Percentiles rank a stretch among this genome's conserved stretches.
Conservation (phyloP, 352 stramenopile genomes). For the Pythium plurisporium region DNA sequence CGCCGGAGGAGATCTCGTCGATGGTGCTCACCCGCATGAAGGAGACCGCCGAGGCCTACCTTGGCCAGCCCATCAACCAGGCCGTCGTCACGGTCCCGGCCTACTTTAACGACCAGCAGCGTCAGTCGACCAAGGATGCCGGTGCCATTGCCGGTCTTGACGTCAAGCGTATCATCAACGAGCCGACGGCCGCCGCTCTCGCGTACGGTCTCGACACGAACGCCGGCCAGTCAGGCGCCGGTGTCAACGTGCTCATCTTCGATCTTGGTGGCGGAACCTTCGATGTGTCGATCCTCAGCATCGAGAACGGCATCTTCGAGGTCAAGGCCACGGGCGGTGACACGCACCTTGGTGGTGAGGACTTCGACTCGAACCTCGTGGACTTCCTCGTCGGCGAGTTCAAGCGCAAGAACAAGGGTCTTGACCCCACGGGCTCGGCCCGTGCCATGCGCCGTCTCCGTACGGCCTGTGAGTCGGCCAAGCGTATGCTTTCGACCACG, state of each 20-base stretch:
- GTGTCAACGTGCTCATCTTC: conserved; percentile 76
- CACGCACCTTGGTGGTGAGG: conserved; percentile 98
- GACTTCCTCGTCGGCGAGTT: conserved; percentile 99
- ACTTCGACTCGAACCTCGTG: conserved; percentile 99
- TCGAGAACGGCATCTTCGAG: conserved; percentile 98
- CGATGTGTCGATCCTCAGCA: not conserved
- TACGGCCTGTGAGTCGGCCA: conserved; percentile 96
- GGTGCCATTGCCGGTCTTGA: conserved; percentile 20
- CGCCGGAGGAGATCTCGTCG: conserved; percentile 58
- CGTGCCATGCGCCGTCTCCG: conserved; percentile 95
- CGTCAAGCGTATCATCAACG: conserved; percentile 82
- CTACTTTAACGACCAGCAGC: conserved; percentile 31
- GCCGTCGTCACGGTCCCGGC: conserved; percentile 33
- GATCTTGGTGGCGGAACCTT: not conserved
- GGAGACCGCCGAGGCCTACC: conserved; percentile 37
- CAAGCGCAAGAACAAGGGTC: conserved; percentile 95
- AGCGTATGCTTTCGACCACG: conserved; percentile 96
- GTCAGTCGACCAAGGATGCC: conserved; percentile 29
- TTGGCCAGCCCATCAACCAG: conserved; percentile 33
- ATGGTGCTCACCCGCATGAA: conserved; percentile 56
- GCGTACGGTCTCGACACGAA: conserved; percentile 85
- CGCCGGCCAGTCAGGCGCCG: conserved; percentile 87
- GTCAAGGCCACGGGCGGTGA: conserved; percentile 99
- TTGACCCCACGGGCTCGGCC: conserved; percentile 94
- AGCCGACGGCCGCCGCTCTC: conserved; percentile 90